Evolutionary conservation across 169 alveolate species (phyloP), one percentile per base, ranked within the genome.

Genomic region (Eimeria tenella): DNA sequence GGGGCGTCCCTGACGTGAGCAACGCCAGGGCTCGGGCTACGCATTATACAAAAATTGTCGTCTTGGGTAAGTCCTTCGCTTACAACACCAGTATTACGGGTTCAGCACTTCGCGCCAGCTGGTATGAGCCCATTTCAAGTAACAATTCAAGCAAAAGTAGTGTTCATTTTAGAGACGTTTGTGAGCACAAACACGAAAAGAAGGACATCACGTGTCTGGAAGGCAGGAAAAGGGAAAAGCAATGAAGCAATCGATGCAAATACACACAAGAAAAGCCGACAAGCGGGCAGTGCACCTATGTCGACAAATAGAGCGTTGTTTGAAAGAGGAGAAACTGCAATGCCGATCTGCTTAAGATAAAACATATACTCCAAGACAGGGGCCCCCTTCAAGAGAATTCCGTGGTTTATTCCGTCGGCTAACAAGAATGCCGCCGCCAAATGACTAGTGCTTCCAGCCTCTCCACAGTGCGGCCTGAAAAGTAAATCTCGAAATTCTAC

Each of bases 381-480:
- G 60, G 97, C 94, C 58, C 97, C 96, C 79, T 93, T 82, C 21
- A 97, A 79, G 93, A 95, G 73, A 71, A 98, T 97, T 58, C 99
- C 99, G 93, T 98, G 99, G 94, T 97, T 97, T 74, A 98, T 98
- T n/a, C 98, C 95, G 86, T 98, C 97, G 15, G 99, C 98, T 19
- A 97, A 73, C 94, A 98, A 91, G 91, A 95, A 98, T 93, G 98
- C 97, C 71, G 98, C 94, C 60, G 98, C 98, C 79, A 98, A 93
- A 71, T 98, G 99, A 73, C 97, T 97, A 4, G 97, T 94, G 87
- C 97, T 96, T 8, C 99, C 99, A 25, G 98, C 98, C 91, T 98
- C 99, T 42, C 99, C 99, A 94, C 99, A 97, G 96, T 98, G 99
- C 52, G 99, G 99, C 86, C 99, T 96, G 94, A 55, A 91, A 49